phyloP scores from a whole-genome alignment of 176 grass and related monocot genomes.

The Tuctoria greenei region DNA sequence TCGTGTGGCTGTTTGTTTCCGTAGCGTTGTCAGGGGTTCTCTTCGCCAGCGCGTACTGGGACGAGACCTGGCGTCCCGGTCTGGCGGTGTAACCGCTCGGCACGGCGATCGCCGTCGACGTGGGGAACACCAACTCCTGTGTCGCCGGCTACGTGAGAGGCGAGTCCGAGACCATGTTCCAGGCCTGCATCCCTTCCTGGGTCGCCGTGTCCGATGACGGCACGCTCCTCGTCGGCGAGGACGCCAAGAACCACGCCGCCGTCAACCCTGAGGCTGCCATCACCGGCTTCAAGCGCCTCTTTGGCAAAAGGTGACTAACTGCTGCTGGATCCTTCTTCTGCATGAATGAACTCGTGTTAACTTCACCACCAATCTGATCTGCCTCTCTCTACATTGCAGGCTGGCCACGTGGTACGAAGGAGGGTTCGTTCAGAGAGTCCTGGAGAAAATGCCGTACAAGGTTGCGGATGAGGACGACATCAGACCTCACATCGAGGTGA shows the following conservation, averaged over 20 bases:
- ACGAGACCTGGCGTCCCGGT: neutral
- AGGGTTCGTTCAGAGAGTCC: too few relatives aligned
- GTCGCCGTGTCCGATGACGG: constrained; percentile 14
- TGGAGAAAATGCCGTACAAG: neutral
- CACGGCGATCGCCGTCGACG: neutral
- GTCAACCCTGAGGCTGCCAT: neutral
- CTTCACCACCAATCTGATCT: neutral
- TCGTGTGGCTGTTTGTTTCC: neutral
- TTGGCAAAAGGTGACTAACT: neutral
- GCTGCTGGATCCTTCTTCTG: too few relatives aligned
- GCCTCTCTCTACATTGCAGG: neutral
- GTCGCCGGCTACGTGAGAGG: neutral
- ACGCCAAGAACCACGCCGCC: neutral
- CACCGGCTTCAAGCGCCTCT: constrained; percentile 28
- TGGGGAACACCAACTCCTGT: constrained; percentile 30
- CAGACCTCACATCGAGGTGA: neutral
- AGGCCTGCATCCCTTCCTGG: constrained; percentile 15
- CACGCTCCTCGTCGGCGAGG: constrained; percentile 16
- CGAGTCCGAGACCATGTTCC: neutral
- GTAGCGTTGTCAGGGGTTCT: neutral
- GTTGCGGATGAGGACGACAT: neutral
- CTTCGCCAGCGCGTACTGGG: neutral
- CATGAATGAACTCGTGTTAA: too few relatives aligned
- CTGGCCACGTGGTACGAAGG: neutral
- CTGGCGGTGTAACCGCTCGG: neutral